A percentile compares a stretch with the other conserved stretches of the same genome.
Conservation (phyloP, 108 stramenopile genomes). For the Pinguiococcus pyrenoidosus region DNA sequence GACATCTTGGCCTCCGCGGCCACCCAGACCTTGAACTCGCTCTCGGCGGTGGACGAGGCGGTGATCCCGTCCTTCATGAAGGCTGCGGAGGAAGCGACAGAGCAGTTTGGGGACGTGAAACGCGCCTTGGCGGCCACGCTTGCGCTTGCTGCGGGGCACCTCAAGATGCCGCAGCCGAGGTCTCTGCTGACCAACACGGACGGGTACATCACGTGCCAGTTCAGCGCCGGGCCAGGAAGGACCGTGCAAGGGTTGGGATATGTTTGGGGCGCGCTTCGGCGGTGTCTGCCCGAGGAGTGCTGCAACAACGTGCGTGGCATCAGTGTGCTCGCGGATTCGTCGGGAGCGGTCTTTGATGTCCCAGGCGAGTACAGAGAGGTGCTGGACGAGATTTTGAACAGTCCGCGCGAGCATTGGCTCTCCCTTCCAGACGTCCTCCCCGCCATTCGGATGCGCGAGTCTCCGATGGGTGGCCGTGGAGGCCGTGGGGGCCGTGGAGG, state of each 20-base stretch:
- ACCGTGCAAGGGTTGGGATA: slow-evolving; percentile 21
- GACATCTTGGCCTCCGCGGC: slow-evolving; percentile 37
- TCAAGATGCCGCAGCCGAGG: slow-evolving; percentile 15
- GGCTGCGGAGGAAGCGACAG: slow-evolving; percentile 18
- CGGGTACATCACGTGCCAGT: slow-evolving; percentile 24
- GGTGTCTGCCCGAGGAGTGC: slow-evolving; percentile 12
- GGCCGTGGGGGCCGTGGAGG: background rate
- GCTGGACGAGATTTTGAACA: slow-evolving; percentile 21
- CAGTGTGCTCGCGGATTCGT: slow-evolving; percentile 17
- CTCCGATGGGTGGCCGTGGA: background rate
- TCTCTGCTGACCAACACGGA: slow-evolving; percentile 37
- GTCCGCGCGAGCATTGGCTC: background rate
- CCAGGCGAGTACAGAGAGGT: slow-evolving; percentile 18
- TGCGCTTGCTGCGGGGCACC: slow-evolving; percentile 34
- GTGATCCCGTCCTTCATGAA: slow-evolving; percentile 16
- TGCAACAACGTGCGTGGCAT: slow-evolving; percentile 28
- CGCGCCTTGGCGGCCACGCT: slow-evolving; percentile 35
- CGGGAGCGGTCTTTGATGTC: slow-evolving; percentile 33
- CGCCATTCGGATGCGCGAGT: slow-evolving; percentile 1
- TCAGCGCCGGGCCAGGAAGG: slow-evolving; percentile 13
- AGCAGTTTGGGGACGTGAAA: slow-evolving; percentile 27
- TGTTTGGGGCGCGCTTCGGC: slow-evolving; percentile 34
- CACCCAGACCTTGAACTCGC: slow-evolving; percentile 18
- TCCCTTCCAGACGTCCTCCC: background rate
- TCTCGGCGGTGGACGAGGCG: slow-evolving; percentile 21